Evolutionary conservation across 768 basidiomycete genomes (phyloP).

Genomic region (Kwoniella mangroviensis): DNA sequence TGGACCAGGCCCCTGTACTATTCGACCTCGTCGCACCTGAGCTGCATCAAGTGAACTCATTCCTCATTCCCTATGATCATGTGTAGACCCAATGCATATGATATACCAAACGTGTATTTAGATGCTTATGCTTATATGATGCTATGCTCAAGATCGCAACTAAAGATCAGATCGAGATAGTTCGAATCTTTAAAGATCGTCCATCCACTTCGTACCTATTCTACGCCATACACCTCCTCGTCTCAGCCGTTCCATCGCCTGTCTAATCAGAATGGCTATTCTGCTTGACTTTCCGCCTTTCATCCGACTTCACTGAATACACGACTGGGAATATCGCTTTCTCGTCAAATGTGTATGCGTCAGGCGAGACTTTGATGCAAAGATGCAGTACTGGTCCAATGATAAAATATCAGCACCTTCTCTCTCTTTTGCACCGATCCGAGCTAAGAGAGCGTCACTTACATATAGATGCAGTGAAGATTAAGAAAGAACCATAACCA

Average conservation of each 20-base stretch:
- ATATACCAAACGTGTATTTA: neutral
- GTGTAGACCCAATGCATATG: neutral
- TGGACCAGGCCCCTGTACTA: too few relatives aligned
- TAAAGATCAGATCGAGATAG: neutral
- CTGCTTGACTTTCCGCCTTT: neutral
- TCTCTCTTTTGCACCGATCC: too few relatives aligned
- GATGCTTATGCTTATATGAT: neutral
- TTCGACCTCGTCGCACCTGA: too few relatives aligned
- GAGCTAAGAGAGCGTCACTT: slow-evolving; percentile 15
- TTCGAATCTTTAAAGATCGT: too few relatives aligned
- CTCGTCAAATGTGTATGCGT: slow-evolving; percentile 35
- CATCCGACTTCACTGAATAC: neutral
- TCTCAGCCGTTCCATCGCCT: too few relatives aligned
- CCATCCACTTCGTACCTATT: too few relatives aligned
- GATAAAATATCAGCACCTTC: neutral
- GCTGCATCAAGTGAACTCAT: too few relatives aligned
- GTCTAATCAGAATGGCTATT: slow-evolving; percentile 6
- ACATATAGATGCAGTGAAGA: slow-evolving; percentile 51
- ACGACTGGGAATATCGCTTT: slow-evolving; percentile 37
- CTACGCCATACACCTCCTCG: too few relatives aligned
- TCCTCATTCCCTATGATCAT: too few relatives aligned
- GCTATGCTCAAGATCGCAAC: neutral
- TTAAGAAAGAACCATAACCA: slow-evolving; percentile 46
- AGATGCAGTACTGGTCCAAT: slow-evolving; percentile 37
- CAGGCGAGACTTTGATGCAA: slow-evolving; percentile 35